phyloP scores from a whole-genome alignment of 345 rosid genomes.

The Firmiana major region DNA sequence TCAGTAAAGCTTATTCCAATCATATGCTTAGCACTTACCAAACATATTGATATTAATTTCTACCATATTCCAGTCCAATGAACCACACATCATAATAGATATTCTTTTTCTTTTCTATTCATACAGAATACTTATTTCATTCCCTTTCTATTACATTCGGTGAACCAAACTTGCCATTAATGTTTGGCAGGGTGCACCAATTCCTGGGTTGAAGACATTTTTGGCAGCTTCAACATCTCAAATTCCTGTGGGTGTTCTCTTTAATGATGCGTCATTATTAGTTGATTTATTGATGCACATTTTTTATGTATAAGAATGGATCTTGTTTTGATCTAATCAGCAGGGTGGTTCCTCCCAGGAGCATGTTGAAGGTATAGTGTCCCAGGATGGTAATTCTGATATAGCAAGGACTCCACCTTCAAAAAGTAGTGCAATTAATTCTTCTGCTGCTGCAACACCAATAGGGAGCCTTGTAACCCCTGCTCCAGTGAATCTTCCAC shows the following conservation, averaged over 20 bases:
- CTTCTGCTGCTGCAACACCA: slow-evolving; percentile 60
- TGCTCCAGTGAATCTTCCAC: slow-evolving; percentile 48
- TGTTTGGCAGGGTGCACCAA: slow-evolving; percentile 65
- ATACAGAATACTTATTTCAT: no score
- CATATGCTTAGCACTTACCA: no score
- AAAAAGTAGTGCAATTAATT: slow-evolving; percentile 47
- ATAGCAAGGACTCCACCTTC: slow-evolving; percentile 61
- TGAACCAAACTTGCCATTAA: no score
- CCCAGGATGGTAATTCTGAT: slow-evolving; percentile 67
- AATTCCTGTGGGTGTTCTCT: slow-evolving; percentile 41
- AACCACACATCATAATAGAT: no score
- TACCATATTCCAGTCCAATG: no score
- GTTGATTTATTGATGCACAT: neutral
- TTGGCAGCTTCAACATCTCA: slow-evolving; percentile 61
- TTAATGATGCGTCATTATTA: neutral
- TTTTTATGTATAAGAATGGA: neutral
- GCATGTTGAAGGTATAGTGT: slow-evolving; percentile 59
- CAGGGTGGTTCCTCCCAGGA: slow-evolving; percentile 54
- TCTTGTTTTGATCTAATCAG: slow-evolving; percentile 29
- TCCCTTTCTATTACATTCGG: no score
- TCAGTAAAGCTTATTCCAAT: no score
- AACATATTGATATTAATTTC: no score
- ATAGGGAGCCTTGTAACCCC: slow-evolving; percentile 41
- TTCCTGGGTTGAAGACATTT: slow-evolving; percentile 68
- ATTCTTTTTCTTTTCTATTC: no score